These are phyloP conservation scores for Colletotrichum musicola DNA, from an alignment of 2,329 filamentous ascomycete species.

Conservation along the genomic window DNA sequence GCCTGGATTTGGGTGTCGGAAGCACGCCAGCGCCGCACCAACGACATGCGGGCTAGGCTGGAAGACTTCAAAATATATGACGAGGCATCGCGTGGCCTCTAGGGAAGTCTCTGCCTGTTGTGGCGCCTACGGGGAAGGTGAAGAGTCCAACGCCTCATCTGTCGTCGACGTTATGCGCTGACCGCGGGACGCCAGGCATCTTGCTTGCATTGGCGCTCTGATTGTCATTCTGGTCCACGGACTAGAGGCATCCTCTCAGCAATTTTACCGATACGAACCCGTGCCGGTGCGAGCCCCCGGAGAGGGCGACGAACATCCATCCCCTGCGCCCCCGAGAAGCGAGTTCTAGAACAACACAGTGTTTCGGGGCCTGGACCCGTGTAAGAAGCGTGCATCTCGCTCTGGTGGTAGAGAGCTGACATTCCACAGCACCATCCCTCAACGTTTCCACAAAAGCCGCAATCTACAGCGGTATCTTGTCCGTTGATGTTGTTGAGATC, in stretches of 20 bases:
- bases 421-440: conserved; percentile 40
- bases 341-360: conserved; percentile 52
- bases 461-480: conserved; percentile 53
- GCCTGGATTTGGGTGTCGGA: conserved; percentile 57
- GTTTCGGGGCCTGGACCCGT: conserved; percentile 38
- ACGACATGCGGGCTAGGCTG: conserved; percentile 47
- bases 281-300: conserved; percentile 40
- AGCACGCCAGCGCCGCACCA: conserved; percentile 47
- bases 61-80: conserved; percentile 56
- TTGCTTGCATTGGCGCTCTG: conserved; percentile 53
- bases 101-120: conserved; percentile 50
- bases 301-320: conserved; percentile 38
- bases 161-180: background rate
- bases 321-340: conserved; percentile 48
- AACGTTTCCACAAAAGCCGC: conserved; percentile 53
- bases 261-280: conserved; percentile 52
- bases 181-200: conserved; percentile 43
- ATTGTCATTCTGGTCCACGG: conserved; percentile 52
- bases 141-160: conserved; percentile 11
- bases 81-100: conserved; percentile 52
- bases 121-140: conserved; percentile 52
- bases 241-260: conserved; percentile 55
- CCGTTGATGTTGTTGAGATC: conserved; percentile 44
- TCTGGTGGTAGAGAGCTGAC: background rate
- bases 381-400: conserved; percentile 11